Evolutionary conservation across 768 basidiomycete genomes (phyloP), one percentile per base, ranked within the genome.

Genomic region (Podaxis sp.): DNA sequence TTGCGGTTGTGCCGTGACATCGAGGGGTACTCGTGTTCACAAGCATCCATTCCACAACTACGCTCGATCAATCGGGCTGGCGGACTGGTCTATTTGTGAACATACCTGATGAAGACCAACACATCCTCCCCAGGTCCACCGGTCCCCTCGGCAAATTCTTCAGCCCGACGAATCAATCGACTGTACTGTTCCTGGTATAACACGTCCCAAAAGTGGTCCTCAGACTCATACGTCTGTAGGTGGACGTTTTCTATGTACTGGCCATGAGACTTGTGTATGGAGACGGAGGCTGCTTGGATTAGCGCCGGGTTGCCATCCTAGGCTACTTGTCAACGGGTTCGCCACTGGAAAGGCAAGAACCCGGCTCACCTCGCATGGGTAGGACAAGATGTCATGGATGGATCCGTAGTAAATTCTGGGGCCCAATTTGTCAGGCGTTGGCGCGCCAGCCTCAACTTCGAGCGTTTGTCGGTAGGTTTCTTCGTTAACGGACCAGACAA

Each of bases 1-100:
- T 89, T 90, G n/a, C 95, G 87, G 40, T 85, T 83, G 71, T 99
- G 96, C 15, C 96, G 80, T 26, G 93, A 94, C 96, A 99, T 99
- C 2, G 87, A 88, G 12, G 84, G 77, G 65, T 89, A 87, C 70
- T 99, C 96, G 69, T 97, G 94, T 70, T 95, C 91, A 56, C 89
- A 93, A 0, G 96, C 96, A 67, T 99, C 96, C 77, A 98, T 95
- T 0, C 96, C 96, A 65, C 92, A 93, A 66, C 95, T 96, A 66
- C 15, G 28, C 36, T 22, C n/a, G 0, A 41, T 33, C 17, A 38
- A 50, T 30, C 40, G 12, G 41, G 30, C 10, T 1, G 49, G 15
- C 28, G 7, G 59, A 22, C 46, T 13, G 33, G n/a, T 26, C 33
- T 36, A 51, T 28, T 56, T 3, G 20, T 52, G 52, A 22, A 30